Evolutionary conservation across 352 stramenopile genomes (phyloP), one percentile per base, ranked within the genome.

Genomic region (Globisporangium solare): DNA sequence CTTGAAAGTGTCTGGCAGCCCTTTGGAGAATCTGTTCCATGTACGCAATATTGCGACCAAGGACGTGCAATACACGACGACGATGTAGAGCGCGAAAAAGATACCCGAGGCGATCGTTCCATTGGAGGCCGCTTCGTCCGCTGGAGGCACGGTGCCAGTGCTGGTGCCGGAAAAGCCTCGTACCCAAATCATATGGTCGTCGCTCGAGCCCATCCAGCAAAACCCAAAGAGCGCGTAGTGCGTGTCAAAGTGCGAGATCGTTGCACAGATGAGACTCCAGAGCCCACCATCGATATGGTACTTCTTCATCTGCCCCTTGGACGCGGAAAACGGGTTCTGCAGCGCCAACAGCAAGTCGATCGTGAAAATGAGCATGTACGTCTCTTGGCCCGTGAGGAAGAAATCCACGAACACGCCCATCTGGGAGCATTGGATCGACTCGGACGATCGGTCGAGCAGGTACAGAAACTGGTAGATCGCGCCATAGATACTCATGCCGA

Each of bases 301-400:
- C 48, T 76, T 83, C 0, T 79, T 89, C 78, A 89, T 89, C 48
- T 91, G 84, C 0, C 76, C 79, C 63, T 88, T 89, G 6, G 79
- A 87, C 15, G 84, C 74, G 15, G 82, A 90, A 58, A 95, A 95
- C 8, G 86, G 86, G 50, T 94, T 95, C 60, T 92, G 93, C 18
- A 92, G 58, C 21, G 84, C 78, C 32, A 95, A 55, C 6, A 92
- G 63, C 22, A 95, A 61, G 54, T 95, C 86, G 47, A 94, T 89
- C 8, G 86, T 77, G 60, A 95, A 92, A 47, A 93, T 86, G n/a
- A 94, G 69, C 76, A 95, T 92, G 62, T 92, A 94, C 27, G 83
- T 93, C 50, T 93, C 83, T 56, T 93, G 83, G 10, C 83, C 83
- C 2, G 83, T 93, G 49, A 91, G 78, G 43, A 90, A 88, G 47